Base-by-base conservation (phyloP, 192 early-diverging fungal species). In the Lobosporangium transversale region DNA sequence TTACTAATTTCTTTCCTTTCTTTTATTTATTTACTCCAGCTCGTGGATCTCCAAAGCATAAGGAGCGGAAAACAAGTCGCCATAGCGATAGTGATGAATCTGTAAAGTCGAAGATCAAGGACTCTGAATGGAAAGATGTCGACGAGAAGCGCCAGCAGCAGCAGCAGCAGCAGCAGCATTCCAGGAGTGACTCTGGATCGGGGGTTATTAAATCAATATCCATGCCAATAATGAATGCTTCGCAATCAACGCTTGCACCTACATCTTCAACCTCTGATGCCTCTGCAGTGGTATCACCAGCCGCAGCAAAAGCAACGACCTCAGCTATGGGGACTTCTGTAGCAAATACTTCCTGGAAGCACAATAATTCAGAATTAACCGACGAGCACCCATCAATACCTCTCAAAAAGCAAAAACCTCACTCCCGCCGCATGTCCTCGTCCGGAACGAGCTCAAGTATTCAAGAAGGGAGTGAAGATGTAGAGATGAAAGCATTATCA, bases 51-150 rank as follows among this genome's bases (percentile, higher is more conserved):
- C 63, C 63, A 6, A 76, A 62, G 47, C 52, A 54, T 37, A 76
- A 76, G 24, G 73, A 76, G 35, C 57, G 73, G 10, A 76, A 76
- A 35, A 67, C 57, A 8, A 62, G 59, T 26, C 57, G 73, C 10
- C 48, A 62, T 18, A 76, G 73, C 26, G 73, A 76, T 29, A 66
- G 52, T 23, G 64, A 61, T 27, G 70, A 75, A 20, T 43, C 70
- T 2, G 32, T 47, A 5, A 58, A 32, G 32, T 18, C 27, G 3
- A 65, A 61, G 68, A 64, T 65, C 60, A 62, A 68, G 26, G 42
- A 57, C 29, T 32, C 63, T 36, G 54, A 66, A 32, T 21, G 52
- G 53, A 50, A 33, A 20, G 40, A 55, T 20, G 14, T 8, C n/a
- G 59, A 61, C 47, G n/a, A n/a, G n/a, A n/a, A n/a, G n/a, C n/a